Base-by-base conservation (phyloP, 139 green algal species). In the Pleodorina starrii region DNA sequence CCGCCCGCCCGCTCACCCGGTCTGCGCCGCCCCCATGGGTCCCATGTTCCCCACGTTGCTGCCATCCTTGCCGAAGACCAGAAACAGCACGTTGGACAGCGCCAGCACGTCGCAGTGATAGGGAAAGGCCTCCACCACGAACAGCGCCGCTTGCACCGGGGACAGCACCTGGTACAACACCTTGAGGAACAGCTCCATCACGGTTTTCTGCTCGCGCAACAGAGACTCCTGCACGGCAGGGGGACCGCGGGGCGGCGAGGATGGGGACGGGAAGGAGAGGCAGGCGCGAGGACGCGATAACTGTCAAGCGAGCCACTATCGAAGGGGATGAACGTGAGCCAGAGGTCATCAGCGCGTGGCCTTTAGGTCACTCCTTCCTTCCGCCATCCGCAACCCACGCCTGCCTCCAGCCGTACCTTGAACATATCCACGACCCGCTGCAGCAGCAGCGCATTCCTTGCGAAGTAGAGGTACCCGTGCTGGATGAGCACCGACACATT, bases 101-200 rank as follows among this genome's bases (percentile, higher is more conserved):
- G 90, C 90, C 57, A 93, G 80, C 72, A 93, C 90, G 59, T 93
- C 90, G 72, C 90, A 93, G 80, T 93, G 90, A 60, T 91, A 93
- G 16, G 90, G 90, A 79, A 93, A 93, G 71, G 90, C 89, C 85
- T 93, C 85, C 35, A 93, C 85, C 51, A 93, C 90, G 42, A 93
- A 93, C 11, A 93, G 71, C n/a, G 90, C 90, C 17, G 90, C 90
- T 57, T 92, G 90, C 23, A 93, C 85, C 2, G 90, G 90, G 0
- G 71, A 85, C 19, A 93, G 68, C 63, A 90, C 77, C 72, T 93
- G 90, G 85, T 93, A 93, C n/a, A 93, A 69, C 68, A 93, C 90
- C 79, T 93, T 90, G n/a, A 93, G 85, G 48, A 93, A 93, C 27
- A 93, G 80, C 90, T 93, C 90, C 90, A 93, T 93, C 32, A 93